phyloP scores from a whole-genome alignment of 75 land plant species.

The Cryptomeria japonica region DNA sequence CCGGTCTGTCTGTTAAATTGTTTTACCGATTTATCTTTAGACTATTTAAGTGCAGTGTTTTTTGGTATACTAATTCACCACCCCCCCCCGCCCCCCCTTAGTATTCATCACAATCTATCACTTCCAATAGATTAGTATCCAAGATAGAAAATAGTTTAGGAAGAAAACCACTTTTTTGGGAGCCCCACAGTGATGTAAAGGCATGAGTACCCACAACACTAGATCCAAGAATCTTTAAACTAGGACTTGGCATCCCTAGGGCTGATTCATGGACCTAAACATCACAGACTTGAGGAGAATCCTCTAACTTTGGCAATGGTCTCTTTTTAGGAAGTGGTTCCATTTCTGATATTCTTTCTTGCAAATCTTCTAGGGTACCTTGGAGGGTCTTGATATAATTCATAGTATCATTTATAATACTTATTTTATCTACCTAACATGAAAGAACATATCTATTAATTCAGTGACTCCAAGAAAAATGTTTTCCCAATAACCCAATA shows the following conservation, averaged over 20 bases:
- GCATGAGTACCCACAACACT: neutral
- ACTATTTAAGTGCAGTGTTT: no score
- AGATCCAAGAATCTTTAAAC: neutral
- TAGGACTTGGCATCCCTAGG: neutral
- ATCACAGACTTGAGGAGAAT: neutral
- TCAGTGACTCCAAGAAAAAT: neutral
- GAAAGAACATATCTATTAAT: neutral
- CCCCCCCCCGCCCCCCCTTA: no score
- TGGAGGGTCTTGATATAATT: conserved; percentile 7
- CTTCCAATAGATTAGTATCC: neutral
- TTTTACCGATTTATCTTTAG: no score
- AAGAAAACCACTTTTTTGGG: neutral
- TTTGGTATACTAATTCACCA: no score
- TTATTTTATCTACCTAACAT: neutral
- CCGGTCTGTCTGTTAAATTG: no score
- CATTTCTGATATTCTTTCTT: neutral
- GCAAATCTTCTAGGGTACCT: neutral
- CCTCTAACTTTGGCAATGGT: neutral
- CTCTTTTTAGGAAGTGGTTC: neutral
- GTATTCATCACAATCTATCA: neutral
- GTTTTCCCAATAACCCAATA: no score
- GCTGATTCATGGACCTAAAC: neutral
- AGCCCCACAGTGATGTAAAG: neutral
- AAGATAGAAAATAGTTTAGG: neutral
- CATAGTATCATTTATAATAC: neutral